Conservation (phyloP, 306 rosid genomes). For the Macrotyloma uniflorum region DNA sequence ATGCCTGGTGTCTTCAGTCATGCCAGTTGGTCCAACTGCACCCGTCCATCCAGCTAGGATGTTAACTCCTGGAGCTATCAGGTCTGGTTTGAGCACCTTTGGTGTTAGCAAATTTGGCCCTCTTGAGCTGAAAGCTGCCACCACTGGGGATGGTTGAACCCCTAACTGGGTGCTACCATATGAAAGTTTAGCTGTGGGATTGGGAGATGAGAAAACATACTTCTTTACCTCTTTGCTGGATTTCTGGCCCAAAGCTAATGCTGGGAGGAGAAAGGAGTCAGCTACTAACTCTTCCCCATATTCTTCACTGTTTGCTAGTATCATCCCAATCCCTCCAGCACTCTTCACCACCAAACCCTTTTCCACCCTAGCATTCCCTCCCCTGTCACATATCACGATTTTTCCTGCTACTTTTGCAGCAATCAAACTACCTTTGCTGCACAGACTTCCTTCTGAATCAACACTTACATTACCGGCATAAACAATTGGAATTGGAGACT, state of each 20-base stretch:
- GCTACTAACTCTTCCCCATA: constrained; percentile 80
- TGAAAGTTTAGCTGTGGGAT: constrained; percentile 61
- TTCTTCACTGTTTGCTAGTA: constrained; percentile 63
- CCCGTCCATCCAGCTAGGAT: constrained; percentile 93
- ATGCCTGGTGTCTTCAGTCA: constrained; percentile 51
- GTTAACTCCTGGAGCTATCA: constrained; percentile 95
- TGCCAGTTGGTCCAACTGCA: constrained; percentile 68
- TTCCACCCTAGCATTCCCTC: constrained; percentile 57
- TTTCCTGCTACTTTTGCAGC: constrained; percentile 70
- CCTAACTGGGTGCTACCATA: constrained; percentile 59
- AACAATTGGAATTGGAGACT: constrained; percentile 62
- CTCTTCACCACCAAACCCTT: constrained; percentile 72
- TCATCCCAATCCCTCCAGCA: constrained; percentile 90
- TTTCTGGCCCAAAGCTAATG: constrained; percentile 69
- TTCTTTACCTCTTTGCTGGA: constrained; percentile 57
- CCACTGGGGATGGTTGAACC: constrained; percentile 85
- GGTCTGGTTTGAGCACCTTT: constrained; percentile 84
- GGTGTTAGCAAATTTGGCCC: constrained; percentile 82
- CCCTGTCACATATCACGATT: constrained; percentile 86
- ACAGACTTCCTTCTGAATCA: constrained; percentile 47
- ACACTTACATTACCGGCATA: constrained; percentile 59
- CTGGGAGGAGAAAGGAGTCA: constrained; percentile 63
- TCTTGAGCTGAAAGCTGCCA: constrained; percentile 89
- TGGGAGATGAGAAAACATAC: constrained; percentile 52
- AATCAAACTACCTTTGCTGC: constrained; percentile 54